Evolutionary conservation across 2,329 filamentous ascomycete species (phyloP), one percentile per base, ranked within the genome.

Genomic region (Sporothrix euskadiensis): DNA sequence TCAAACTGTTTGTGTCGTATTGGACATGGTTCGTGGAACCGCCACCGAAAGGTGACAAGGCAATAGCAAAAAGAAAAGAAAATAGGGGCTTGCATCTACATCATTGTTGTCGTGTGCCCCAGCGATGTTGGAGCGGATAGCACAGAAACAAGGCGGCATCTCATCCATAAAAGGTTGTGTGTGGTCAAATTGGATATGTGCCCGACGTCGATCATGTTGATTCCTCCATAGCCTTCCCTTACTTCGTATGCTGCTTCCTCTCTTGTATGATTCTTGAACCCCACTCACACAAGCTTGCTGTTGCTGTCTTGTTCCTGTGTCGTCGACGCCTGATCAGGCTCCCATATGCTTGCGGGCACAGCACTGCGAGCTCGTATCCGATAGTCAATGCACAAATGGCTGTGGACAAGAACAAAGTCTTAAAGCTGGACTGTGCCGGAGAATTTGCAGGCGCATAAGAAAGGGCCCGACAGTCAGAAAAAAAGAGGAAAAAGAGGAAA

Each of bases 291-390:
- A 30, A 30, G 7, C 3, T 26, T 44, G 35, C 61, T 39, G 39
- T 30, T 22, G 14, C 9, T 9, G 47, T n/a, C n/a, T 19, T 32
- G 12, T 12, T 5, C n/a, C 3, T 41, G 3, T n/a, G 66, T 71
- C 26, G 26, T 71, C 69, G 69, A 35, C 69, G 69, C 69, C 69
- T 56, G 39, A 71, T 71, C 44, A 54, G 69, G 52, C 26, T 41
- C 30, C 65, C 16, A 69, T 3, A 44, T 35, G 22, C 4, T 22
- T 35, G 12, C 16, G 12, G 19, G 16, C 26, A 26, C n/a, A 12
- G 30, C 8, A 35, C 14, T 4, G n/a, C 30, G 61, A 19, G 61
- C 32, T 16, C 39, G 47, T 41, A 47, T 30, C 39, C 61, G 61
- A 47, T 44, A 22, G 26, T 10, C 8, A 44, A 12, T 44, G 39